Percentiles rank a stretch among this genome's conserved stretches.
Conservation (phyloP, 345 rosid genomes). For the Hirschfeldia incana region DNA sequence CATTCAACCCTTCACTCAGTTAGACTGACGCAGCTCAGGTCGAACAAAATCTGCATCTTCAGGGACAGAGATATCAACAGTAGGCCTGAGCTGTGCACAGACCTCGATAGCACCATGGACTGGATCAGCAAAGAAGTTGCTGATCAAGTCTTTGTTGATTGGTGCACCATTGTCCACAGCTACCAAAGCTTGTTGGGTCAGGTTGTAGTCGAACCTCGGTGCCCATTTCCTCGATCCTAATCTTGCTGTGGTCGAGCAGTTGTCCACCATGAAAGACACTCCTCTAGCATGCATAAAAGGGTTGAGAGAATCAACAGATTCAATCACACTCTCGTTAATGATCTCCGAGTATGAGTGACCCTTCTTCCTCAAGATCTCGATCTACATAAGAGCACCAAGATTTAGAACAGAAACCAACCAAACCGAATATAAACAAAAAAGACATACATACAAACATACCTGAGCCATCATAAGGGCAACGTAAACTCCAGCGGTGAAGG, state of each 20-base stretch:
- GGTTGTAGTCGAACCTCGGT: conserved; percentile 78
- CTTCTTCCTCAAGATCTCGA: conserved; percentile 87
- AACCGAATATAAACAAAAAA: background rate
- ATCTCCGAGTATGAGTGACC: conserved; percentile 96
- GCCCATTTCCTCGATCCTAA: conserved; percentile 97
- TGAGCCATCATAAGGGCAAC: conserved; percentile 98
- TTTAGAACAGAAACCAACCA: background rate
- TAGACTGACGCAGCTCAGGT: conserved; percentile 80
- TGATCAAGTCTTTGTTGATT: conserved; percentile 70
- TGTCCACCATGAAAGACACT: conserved; percentile 94
- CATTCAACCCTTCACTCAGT: conserved; percentile 34
- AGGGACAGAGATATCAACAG: conserved; percentile 84
- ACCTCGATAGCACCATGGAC: conserved; percentile 86
- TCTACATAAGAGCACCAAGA: conserved; percentile 43
- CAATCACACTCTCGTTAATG: conserved; percentile 89
- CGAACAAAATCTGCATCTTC: conserved; percentile 91
- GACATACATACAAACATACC: conserved; percentile 42
- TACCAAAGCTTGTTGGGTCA: conserved; percentile 82
- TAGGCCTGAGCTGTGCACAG: conserved; percentile 83
- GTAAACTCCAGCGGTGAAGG: conserved; percentile 90
- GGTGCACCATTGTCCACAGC: conserved; percentile 62
- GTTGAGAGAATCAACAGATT: conserved; percentile 86
- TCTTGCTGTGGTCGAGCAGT: conserved; percentile 92
- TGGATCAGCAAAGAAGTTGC: conserved; percentile 84
- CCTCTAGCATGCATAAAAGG: conserved; percentile 99